Evolutionary conservation across 331 rosid genomes (phyloP), one percentile per base, ranked within the genome.

Genomic region (Erythrophleum ivorense): DNA sequence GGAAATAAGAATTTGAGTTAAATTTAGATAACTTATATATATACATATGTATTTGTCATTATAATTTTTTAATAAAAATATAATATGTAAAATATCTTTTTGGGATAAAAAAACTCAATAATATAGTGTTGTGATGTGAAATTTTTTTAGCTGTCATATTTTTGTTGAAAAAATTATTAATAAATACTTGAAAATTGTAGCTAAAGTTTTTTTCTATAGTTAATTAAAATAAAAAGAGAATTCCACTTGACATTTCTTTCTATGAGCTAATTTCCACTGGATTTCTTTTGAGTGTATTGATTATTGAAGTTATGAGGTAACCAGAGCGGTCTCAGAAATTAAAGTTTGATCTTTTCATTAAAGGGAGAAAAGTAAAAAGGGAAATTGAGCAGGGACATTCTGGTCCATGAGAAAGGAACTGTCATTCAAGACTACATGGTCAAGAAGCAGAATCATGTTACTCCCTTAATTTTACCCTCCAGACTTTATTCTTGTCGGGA

Each of bases 341-440:
- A 46, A 70, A 45, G 75, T 13, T 21, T 11, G 75, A 68, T 70
- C 57, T 21, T 46, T 70, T 70, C 19, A 14, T 48, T 46, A 48
- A 48, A 48, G 75, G 41, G 49, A 33, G 82, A 19, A 83, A 71
- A 73, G 81, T 7, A 71, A 86, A 73, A 87, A 14, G 43, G 0
- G 7, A 52, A 55, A 78, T 72, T 55, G 15, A 31, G 48, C 24
- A 84, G 84, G 91, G 94, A 88, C 52, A 88, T 82, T 87, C n/a
- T 36, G 45, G 96, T 84, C 89, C 84, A 60, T 72, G 62, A 18
- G 21, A 11, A 77, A 84, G 84, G 90, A 91, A 86, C 89, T 85
- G 94, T 88, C 94, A 90, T 85, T 93, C 94, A 86, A 87, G 36
- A 74, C 85, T 80, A 80, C 89, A 78, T 85, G 80, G 87, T 83